A percentile compares a stretch with the other conserved stretches of the same genome.
phyloP scores from a whole-genome alignment of 1,284 basidiomycete species.

The Ustilago tritici region DNA sequence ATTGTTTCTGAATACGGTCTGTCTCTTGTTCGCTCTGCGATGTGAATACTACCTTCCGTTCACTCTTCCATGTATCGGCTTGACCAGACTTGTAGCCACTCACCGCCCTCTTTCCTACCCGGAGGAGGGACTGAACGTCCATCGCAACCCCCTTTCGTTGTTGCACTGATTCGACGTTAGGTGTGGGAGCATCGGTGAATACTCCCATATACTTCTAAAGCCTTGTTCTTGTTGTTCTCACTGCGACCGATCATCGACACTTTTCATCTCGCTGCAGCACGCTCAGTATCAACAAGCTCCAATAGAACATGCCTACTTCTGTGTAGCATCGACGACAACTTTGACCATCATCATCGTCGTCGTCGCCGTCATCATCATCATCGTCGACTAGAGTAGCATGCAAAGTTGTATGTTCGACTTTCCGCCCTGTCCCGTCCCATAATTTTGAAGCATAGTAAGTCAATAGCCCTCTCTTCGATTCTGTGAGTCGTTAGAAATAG shows the following conservation, averaged over 20 bases:
- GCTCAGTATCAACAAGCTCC: background rate
- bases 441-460: background rate
- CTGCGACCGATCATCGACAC: background rate
- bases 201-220: background rate
- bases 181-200: background rate
- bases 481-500: background rate
- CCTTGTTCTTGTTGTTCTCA: background rate
- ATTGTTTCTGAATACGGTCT: background rate
- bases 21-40: background rate
- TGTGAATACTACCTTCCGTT: background rate
- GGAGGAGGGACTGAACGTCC: constrained; percentile 10
- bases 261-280: background rate
- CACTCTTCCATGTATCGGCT: constrained; percentile 14
- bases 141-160: background rate
- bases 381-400: background rate
- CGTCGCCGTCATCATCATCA: background rate
- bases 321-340: background rate
- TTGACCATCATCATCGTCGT: no score
- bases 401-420: background rate
- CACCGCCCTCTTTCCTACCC: constrained; percentile 12
- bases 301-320: background rate
- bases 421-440: background rate
- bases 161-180: background rate
- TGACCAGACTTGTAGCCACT: background rate
- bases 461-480: background rate